Evolutionary conservation across 1,284 basidiomycete genomes (phyloP), one percentile per base, ranked within the genome.

Genomic region (Apiotrichum laibachii): DNA sequence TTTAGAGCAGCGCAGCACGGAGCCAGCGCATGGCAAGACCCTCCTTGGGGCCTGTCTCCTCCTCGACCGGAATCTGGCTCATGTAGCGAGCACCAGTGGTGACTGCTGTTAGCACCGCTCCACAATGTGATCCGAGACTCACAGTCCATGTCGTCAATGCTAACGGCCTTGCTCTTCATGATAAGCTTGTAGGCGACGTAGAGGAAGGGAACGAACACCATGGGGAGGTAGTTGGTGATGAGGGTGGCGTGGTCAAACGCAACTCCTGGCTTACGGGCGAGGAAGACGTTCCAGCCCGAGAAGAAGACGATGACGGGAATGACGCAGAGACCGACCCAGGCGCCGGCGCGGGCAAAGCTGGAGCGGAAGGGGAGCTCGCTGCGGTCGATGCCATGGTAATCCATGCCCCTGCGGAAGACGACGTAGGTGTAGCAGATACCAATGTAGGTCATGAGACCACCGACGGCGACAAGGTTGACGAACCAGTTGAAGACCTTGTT

Each of bases 401-500:
- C 61, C 42, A 69, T 37, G 34, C 64, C 71, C 18, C 57, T 56
- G 45, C 67, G 65, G 62, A 71, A 70, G n/a, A 69, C 66, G 39
- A 71, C 53, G 56, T 68, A 71, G 12, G 66, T 68, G 16, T 66
- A n/a, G 45, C 50, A 52, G 56, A 66, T 65, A 7, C 44, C 57
- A 50, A 69, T 60, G 52, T 63, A 65, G 11, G 63, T 62, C 39
- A 55, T 49, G 19, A 55, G 54, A 39, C 54, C 54, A 22, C 54
- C 47, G 40, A 50, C 11, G 31, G 48, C 47, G 18, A 67, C 21
- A 11, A 85, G 55, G 13, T 19, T 22, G 49, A 56, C 77, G 65
- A 91, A 85, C 87, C 88, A 90, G 26, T 74, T 72, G 72, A 93
- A 89, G 40, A 90, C 87, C 42, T 72, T 80, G 42, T 86, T 85